Evolutionary conservation across 805 yeast genomes (phyloP).

Genomic region (Lachancea nothofagi): DNA sequence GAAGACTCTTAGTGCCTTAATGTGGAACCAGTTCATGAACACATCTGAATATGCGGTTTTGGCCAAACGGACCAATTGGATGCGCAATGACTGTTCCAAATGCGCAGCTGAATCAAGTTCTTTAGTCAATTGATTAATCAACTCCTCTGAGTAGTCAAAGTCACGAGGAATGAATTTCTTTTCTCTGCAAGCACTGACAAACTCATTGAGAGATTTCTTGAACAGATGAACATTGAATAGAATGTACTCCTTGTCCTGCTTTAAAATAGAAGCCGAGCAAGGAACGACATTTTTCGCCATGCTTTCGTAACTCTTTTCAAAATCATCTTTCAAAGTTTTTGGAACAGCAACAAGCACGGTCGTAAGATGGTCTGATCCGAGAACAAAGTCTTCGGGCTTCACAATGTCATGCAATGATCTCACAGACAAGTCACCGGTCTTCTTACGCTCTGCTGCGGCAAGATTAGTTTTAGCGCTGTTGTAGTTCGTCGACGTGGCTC

Average conservation of each 20-base stretch:
- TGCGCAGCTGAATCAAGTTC: conserved; percentile 75
- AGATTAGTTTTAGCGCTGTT: conserved; percentile 78
- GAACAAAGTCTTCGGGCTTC: conserved; percentile 72
- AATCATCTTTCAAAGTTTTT: conserved; percentile 51
- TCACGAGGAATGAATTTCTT: conserved; percentile 90
- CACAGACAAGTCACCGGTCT: conserved; percentile 88
- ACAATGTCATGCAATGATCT: conserved; percentile 88
- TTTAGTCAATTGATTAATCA: conserved; percentile 62
- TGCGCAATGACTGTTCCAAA: conserved; percentile 64
- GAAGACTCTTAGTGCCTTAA: conserved; percentile 78
- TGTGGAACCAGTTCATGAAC: conserved; percentile 81
- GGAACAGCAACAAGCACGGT: conserved; percentile 91
- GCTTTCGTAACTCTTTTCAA: conserved; percentile 68
- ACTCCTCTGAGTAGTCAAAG: conserved; percentile 75
- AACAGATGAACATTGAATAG: conserved; percentile 79
- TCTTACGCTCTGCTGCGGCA: conserved; percentile 85
- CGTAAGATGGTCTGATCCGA: conserved; percentile 78
- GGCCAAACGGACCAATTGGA: conserved; percentile 76
- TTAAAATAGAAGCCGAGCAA: conserved; percentile 67
- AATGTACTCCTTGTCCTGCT: conserved; percentile 66
- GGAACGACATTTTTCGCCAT: conserved; percentile 83
- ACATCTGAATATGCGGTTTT: conserved; percentile 88
- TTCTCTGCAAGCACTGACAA: conserved; percentile 69
- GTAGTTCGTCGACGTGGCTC: conserved; percentile 67
- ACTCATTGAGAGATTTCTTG: conserved; percentile 71